Evolutionary conservation across 1,284 basidiomycete genomes (phyloP).

Genomic region (Hortiboletus rubellus): DNA sequence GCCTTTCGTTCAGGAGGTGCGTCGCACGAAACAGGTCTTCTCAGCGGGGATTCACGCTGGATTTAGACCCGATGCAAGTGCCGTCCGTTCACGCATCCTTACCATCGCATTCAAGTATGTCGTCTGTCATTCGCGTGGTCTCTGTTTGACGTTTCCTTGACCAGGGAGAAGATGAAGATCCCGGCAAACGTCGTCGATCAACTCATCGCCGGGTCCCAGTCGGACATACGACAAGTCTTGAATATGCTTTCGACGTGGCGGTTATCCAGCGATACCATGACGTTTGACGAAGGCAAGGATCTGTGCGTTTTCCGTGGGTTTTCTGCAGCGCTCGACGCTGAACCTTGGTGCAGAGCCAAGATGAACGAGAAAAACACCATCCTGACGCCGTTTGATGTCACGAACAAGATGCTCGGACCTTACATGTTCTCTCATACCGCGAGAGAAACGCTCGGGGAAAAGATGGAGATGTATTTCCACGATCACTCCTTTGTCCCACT

Average conservation of each 20-base stretch:
- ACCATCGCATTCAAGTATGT: slow-evolving; percentile 86
- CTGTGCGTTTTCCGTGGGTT: slow-evolving; percentile 56
- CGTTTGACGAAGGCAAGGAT: slow-evolving; percentile 87
- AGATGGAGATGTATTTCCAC: slow-evolving; percentile 96
- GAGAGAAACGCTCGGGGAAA: slow-evolving; percentile 83
- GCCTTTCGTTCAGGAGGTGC: slow-evolving; percentile 76
- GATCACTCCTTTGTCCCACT: slow-evolving; percentile 93
- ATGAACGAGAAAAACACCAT: slow-evolving; percentile 92
- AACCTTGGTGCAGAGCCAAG: slow-evolving; percentile 57
- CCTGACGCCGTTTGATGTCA: slow-evolving; percentile 88
- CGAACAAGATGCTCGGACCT: slow-evolving; percentile 83
- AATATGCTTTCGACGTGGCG: slow-evolving; percentile 99
- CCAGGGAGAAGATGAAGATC: slow-evolving; percentile 89
- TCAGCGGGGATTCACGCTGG: slow-evolving; percentile 6
- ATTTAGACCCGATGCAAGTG: slow-evolving; percentile 68
- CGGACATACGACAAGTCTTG: slow-evolving; percentile 94
- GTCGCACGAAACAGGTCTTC: slow-evolving; percentile 17
- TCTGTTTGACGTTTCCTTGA: not conserved
- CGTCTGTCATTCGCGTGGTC: not conserved
- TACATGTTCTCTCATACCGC: slow-evolving; percentile 86
- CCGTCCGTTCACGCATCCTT: slow-evolving; percentile 84
- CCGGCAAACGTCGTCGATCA: slow-evolving; percentile 91
- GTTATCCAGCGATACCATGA: slow-evolving; percentile 73
- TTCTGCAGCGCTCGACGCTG: not conserved
- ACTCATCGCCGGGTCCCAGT: slow-evolving; percentile 85